Evolutionary conservation across 106 monocot species (phyloP).

Genomic region (Phalaenopsis equestris): DNA sequence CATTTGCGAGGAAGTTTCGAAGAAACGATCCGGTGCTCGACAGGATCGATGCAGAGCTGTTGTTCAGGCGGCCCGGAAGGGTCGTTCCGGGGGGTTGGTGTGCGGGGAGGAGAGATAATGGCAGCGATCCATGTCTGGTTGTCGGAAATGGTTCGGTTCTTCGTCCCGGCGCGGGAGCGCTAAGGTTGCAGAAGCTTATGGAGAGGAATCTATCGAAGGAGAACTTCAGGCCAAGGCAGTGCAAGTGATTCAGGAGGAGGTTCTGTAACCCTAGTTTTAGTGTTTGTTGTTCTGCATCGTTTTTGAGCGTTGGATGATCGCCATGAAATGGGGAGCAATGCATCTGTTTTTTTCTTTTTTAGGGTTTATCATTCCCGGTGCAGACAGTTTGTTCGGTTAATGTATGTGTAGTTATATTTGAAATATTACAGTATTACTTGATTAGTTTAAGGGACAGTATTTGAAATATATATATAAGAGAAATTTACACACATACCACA

Average conservation of each 20-base stretch:
- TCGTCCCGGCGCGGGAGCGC: conserved; percentile 57
- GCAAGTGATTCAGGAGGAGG: conserved; percentile 13
- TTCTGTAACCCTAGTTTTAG: no score
- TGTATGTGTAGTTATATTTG: no score
- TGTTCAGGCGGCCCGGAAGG: conserved; percentile 38
- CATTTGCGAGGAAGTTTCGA: conserved; percentile 57
- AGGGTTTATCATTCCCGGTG: no score
- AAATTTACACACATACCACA: no score
- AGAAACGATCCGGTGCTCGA: conserved; percentile 61
- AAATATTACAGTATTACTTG: no score
- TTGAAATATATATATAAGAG: no score
- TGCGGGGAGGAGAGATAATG: conserved; percentile 24
- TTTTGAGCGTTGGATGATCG: no score
- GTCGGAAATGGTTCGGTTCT: conserved; percentile 38
- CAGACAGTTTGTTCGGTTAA: no score
- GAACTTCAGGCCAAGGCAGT: conserved; percentile 51
- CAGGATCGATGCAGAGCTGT: conserved; percentile 60
- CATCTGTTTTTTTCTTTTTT: no score
- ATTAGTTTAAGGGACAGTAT: no score
- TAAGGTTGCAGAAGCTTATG: conserved; percentile 42
- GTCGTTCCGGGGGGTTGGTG: conserved; percentile 74
- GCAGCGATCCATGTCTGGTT: conserved; percentile 46
- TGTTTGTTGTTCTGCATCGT: no score
- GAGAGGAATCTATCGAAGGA: conserved; percentile 38
- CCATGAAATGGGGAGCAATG: no score